These are phyloP conservation scores for Monilinia vaccinii-corymbosi DNA, from an alignment of 2,329 filamentous ascomycete species.

Conservation along the genomic window DNA sequence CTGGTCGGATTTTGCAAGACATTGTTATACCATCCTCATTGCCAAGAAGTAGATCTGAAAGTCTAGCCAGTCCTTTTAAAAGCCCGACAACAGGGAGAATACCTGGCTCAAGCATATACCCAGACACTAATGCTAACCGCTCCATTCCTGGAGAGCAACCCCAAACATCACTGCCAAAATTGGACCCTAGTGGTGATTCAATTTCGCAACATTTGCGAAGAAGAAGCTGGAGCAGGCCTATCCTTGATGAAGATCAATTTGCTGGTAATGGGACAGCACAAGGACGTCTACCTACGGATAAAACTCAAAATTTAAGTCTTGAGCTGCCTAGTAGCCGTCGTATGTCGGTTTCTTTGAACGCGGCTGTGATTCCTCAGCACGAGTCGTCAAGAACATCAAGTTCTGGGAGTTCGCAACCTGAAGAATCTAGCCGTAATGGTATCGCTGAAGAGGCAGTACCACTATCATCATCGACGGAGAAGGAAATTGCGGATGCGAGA, in stretches of 20 bases:
- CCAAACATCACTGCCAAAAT: slow-evolving; percentile 17
- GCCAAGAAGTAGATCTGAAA: slow-evolving; percentile 26
- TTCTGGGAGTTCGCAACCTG: not conserved
- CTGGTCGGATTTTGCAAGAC: slow-evolving; percentile 29
- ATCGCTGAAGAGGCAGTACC: not conserved
- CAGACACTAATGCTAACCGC: slow-evolving; percentile 11
- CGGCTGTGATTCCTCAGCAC: not conserved
- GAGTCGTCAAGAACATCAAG: not conserved
- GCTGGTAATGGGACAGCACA: slow-evolving; percentile 9
- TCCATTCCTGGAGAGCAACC: slow-evolving; percentile 1
- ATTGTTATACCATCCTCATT: slow-evolving; percentile 26
- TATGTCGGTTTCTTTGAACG: not conserved
- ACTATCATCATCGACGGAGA: slow-evolving; percentile 19
- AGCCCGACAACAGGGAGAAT: slow-evolving; percentile 24
- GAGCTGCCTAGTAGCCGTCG: slow-evolving; percentile 2
- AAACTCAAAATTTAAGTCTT: not conserved
- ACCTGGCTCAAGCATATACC: slow-evolving; percentile 17
- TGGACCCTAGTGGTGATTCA: slow-evolving; percentile 19
- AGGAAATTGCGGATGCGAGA: slow-evolving; percentile 18
- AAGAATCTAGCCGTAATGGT: not conserved
- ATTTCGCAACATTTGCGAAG: slow-evolving; percentile 12
- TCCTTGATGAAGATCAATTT: slow-evolving; percentile 24
- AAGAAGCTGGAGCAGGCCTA: slow-evolving; percentile 8
- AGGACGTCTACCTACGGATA: not conserved
- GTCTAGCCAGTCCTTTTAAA: slow-evolving; percentile 29